A percentile compares a stretch with the other conserved stretches of the same genome.
Conservation (phyloP, 306 rosid genomes). For the Oemleria cerasiformis region DNA sequence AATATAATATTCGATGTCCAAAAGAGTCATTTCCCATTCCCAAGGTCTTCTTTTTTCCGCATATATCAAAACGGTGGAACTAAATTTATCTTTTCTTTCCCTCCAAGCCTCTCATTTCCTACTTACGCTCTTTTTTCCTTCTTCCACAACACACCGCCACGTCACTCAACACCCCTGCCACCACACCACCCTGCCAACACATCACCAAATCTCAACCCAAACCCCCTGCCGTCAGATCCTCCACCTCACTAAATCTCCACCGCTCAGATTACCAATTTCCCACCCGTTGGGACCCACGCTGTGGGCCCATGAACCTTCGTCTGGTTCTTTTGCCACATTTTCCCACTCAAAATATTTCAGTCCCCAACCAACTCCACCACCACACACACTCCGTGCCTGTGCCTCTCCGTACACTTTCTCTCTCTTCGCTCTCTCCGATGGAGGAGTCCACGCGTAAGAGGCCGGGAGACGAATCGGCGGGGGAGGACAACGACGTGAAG, state of each 20-base stretch:
- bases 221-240: background rate
- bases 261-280: background rate
- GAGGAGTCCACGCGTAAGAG: constrained; percentile 9
- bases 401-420: background rate
- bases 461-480: background rate
- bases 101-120: background rate
- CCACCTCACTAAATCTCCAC: background rate
- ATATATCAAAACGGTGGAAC: background rate
- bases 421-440: constrained; percentile 17
- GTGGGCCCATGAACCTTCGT: background rate
- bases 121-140: background rate
- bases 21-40: background rate
- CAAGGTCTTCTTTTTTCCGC: no score
- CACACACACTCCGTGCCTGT: background rate
- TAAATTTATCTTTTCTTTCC: background rate
- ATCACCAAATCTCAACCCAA: background rate
- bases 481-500: constrained; percentile 1
- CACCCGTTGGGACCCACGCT: background rate
- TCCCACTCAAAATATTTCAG: background rate
- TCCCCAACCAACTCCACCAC: background rate
- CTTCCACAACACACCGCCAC: background rate
- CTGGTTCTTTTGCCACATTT: background rate
- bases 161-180: background rate
- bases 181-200: background rate
- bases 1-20: background rate